phyloP scores from a whole-genome alignment of 495 filamentous ascomycete species.

The Umbilicaria muhlenbergii region DNA sequence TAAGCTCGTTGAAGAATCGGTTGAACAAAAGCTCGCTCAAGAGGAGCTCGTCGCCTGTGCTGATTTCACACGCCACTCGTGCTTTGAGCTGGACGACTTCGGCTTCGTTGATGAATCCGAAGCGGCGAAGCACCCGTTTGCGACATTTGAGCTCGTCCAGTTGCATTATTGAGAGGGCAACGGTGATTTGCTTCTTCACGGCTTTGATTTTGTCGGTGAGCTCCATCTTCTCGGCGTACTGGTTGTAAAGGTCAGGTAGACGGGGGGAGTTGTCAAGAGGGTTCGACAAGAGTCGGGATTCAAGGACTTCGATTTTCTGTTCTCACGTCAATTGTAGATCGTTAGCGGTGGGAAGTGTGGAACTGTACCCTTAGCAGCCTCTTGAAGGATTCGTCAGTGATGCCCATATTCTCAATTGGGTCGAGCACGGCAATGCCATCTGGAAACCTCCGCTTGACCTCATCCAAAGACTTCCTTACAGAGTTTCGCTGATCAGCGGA shows the following conservation, averaged over 20 bases:
- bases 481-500: conserved; percentile 42
- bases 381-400: conserved; percentile 84
- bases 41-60: conserved; percentile 80
- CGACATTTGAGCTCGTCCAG: conserved; percentile 90
- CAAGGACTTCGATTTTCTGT: conserved; percentile 88
- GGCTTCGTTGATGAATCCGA: conserved; percentile 85
- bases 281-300: conserved; percentile 76
- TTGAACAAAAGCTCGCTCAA: conserved; percentile 90
- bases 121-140: conserved; percentile 90
- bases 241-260: conserved; percentile 64
- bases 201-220: conserved; percentile 62
- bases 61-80: conserved; percentile 92
- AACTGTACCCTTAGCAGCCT: conserved; percentile 57
- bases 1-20: conserved; percentile 91
- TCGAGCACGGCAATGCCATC: conserved; percentile 81
- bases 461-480: conserved; percentile 51
- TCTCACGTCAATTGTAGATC: conserved; percentile 3
- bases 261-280: conserved; percentile 80
- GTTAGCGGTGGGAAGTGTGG: background rate
- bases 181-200: conserved; percentile 70
- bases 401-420: conserved; percentile 88
- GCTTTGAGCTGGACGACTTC: conserved; percentile 94
- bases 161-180: conserved; percentile 73
- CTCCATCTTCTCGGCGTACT: conserved; percentile 69
- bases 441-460: conserved; percentile 73